Percentiles rank a stretch among this genome's conserved stretches.
Evolutionary conservation across 495 filamentous ascomycete genomes (phyloP).

Genomic region (Penicillium coffeae): DNA sequence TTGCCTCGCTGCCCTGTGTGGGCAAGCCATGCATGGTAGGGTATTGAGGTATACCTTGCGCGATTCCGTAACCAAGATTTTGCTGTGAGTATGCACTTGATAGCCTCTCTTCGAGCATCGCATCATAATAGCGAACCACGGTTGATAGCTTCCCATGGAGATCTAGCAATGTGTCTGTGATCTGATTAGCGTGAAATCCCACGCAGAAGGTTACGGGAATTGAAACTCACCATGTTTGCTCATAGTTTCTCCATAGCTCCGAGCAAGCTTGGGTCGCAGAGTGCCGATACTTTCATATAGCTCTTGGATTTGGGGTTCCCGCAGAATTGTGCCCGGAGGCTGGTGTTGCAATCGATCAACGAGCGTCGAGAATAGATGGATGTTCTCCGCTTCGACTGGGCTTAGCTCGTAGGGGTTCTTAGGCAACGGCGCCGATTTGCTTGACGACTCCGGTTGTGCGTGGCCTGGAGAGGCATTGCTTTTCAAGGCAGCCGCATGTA

Average conservation of each 20-base stretch:
- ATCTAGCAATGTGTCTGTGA: slow-evolving; percentile 80
- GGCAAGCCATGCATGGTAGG: slow-evolving; percentile 62
- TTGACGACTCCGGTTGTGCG: slow-evolving; percentile 19
- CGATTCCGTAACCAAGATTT: slow-evolving; percentile 44
- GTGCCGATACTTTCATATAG: slow-evolving; percentile 94
- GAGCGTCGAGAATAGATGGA: slow-evolving; percentile 90
- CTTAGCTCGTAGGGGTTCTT: slow-evolving; percentile 95
- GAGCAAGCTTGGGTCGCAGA: slow-evolving; percentile 86
- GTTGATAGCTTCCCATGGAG: slow-evolving; percentile 93
- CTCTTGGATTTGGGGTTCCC: slow-evolving; percentile 97
- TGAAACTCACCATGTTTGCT: slow-evolving; percentile 84
- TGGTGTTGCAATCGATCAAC: slow-evolving; percentile 95
- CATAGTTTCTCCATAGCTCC: slow-evolving; percentile 98
- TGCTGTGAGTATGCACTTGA: slow-evolving; percentile 90
- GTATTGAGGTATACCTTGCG: slow-evolving; percentile 48
- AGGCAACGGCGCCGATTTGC: slow-evolving; percentile 46
- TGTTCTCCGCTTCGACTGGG: slow-evolving; percentile 92
- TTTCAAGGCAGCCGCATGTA: slow-evolving; percentile 75
- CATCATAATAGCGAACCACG: slow-evolving; percentile 97
- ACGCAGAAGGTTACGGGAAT: background rate
- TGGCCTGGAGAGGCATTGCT: slow-evolving; percentile 48
- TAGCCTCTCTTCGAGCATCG: slow-evolving; percentile 93
- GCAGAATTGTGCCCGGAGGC: slow-evolving; percentile 87
- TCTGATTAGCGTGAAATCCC: slow-evolving; percentile 22
- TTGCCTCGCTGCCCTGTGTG: slow-evolving; percentile 40